Percentiles rank a stretch among this genome's conserved stretches.
Conservation (phyloP, 176 grass and related monocot species). For the Rhynchospora breviuscula region DNA sequence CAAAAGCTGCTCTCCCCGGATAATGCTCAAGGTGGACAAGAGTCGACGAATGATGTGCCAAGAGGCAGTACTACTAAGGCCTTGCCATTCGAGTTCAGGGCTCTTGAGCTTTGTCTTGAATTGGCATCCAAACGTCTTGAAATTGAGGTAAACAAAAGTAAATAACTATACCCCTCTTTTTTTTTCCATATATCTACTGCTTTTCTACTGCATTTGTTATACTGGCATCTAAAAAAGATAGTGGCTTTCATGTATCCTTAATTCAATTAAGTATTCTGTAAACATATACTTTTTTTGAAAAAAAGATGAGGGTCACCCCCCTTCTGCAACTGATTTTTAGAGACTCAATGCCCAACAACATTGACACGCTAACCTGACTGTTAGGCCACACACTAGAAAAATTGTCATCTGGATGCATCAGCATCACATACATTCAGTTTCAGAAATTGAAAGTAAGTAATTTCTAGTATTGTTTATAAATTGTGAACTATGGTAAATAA, state of each 20-base stretch:
- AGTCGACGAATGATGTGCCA: background rate
- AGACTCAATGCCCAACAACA: background rate
- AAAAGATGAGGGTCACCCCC: too few relatives aligned
- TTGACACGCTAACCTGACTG: background rate
- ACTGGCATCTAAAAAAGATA: background rate
- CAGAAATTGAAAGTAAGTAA: background rate
- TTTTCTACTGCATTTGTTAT: background rate
- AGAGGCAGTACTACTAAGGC: conserved; percentile 11
- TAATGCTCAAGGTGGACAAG: background rate
- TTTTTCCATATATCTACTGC: background rate
- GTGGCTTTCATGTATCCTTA: background rate
- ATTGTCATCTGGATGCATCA: background rate
- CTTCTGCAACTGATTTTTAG: background rate
- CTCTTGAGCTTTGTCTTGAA: conserved; percentile 66
- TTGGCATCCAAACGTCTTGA: conserved; percentile 34
- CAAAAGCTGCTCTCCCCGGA: background rate
- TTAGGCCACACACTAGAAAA: background rate
- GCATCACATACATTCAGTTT: background rate
- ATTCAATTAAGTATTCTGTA: background rate
- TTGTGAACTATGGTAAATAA: background rate
- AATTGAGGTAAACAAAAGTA: conserved; percentile 5
- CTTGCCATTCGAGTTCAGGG: conserved; percentile 63
- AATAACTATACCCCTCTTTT: background rate
- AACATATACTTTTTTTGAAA: too few relatives aligned
- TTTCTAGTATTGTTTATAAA: background rate